Conservation (phyloP, 257 asterid genomes). For the Forsythia viridissima region DNA sequence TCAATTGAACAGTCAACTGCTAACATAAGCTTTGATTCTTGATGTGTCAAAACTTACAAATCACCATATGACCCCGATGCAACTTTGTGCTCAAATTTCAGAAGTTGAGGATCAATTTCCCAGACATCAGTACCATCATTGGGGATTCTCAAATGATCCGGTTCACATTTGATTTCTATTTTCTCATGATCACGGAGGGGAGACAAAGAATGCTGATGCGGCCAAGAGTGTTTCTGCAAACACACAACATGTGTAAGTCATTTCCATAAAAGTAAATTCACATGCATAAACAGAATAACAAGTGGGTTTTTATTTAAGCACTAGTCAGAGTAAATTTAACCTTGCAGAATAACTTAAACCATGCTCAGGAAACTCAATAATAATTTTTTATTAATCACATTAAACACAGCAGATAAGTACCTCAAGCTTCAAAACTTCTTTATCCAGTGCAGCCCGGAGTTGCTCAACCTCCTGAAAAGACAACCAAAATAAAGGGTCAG, state of each 20-base stretch:
- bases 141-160: conserved; percentile 55
- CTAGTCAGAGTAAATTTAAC: conserved; percentile 2
- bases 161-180: conserved; percentile 38
- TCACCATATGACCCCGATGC: conserved; percentile 82
- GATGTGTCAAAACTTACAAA: conserved; percentile 41
- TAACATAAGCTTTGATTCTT: conserved; percentile 10
- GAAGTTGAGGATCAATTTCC: conserved; percentile 61
- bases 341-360: conserved; percentile 11
- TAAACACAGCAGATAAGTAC: conserved; percentile 39
- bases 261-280: neutral
- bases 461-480: conserved; percentile 78
- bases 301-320: conserved; percentile 13
- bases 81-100: conserved; percentile 57
- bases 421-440: conserved; percentile 74
- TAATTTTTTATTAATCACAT: conserved; percentile 14
- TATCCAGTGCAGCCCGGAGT: conserved; percentile 64
- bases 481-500: conserved; percentile 10
- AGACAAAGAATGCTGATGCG: conserved; percentile 39
- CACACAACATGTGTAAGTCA: conserved; percentile 2
- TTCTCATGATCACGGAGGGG: conserved; percentile 40
- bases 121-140: conserved; percentile 72
- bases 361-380: conserved; percentile 10
- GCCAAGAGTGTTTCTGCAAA: conserved; percentile 55
- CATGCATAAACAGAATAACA: neutral
- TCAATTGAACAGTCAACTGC: conserved; percentile 29